Conservation (phyloP, 345 rosid species). For the Aquilaria yunnanensis region DNA sequence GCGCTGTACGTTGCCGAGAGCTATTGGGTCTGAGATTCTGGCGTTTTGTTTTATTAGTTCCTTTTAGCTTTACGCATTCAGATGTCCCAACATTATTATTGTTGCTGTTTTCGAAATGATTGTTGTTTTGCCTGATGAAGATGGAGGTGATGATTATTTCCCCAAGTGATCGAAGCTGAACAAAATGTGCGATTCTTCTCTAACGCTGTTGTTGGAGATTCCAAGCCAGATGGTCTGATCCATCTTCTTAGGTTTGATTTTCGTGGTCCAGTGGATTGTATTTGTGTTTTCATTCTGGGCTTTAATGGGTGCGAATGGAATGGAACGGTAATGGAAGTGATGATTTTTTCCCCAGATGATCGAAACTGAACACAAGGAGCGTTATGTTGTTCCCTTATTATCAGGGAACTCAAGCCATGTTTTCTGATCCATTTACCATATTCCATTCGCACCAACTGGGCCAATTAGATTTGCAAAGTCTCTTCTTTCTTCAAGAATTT, state of each 20-base stretch:
- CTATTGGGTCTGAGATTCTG: constrained; percentile 40
- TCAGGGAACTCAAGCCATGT: too few species aligned
- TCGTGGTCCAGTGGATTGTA: too few species aligned
- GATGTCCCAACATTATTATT: constrained; percentile 27
- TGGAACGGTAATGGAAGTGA: too few species aligned
- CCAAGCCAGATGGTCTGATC: constrained; percentile 16
- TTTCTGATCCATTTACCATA: too few species aligned
- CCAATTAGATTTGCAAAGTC: too few species aligned
- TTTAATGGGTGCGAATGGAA: too few species aligned
- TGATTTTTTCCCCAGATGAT: too few species aligned
- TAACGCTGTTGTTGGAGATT: constrained; percentile 5
- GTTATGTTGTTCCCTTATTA: too few species aligned
- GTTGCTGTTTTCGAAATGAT: not conserved
- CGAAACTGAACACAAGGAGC: too few species aligned
- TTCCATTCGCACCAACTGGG: too few species aligned
- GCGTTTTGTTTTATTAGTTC: constrained; percentile 6
- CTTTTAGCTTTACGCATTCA: constrained; percentile 32
- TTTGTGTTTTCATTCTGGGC: too few species aligned
- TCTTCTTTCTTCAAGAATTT: too few species aligned
- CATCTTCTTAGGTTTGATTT: not conserved
- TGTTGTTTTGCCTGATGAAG: not conserved
- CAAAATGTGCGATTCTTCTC: constrained; percentile 6
- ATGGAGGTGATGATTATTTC: constrained; percentile 18
- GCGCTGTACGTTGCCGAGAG: constrained; percentile 72
- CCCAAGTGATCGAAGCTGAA: constrained; percentile 24